Percentiles rank a stretch among this genome's conserved stretches.
These are phyloP conservation scores for Terana coerulea DNA, from an alignment of 768 basidiomycete species.

Conservation along the genomic window DNA sequence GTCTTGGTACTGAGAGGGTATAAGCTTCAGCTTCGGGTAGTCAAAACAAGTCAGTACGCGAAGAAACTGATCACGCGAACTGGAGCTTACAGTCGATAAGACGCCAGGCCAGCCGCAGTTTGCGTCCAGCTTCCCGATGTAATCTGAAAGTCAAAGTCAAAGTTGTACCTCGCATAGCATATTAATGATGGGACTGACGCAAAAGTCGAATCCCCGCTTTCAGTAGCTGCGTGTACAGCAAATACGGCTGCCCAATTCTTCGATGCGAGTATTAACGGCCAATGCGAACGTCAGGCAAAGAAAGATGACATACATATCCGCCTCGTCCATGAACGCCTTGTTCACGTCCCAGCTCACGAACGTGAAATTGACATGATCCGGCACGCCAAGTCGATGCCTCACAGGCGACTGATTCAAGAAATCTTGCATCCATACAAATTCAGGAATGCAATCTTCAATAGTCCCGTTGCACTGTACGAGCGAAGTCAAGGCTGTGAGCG, in stretches of 20 bases:
- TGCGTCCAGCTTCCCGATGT: slow-evolving; percentile 2
- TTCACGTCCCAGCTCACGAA: neutral
- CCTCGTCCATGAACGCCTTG: neutral
- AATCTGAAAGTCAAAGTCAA: neutral
- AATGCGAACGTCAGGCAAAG: neutral
- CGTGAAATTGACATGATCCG: neutral
- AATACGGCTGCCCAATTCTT: neutral
- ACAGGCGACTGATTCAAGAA: neutral
- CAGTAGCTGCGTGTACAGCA: neutral
- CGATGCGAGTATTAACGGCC: neutral
- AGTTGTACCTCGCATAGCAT: too few species aligned
- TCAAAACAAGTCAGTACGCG: neutral
- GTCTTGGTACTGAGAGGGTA: neutral
- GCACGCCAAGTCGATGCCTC: neutral
- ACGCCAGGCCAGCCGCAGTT: slow-evolving; percentile 6
- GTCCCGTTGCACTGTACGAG: neutral
- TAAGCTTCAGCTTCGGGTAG: neutral
- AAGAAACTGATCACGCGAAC: neutral
- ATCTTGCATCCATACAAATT: neutral
- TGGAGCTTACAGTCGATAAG: neutral
- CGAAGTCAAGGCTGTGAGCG: too few species aligned
- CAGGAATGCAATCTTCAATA: neutral
- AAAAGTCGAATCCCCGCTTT: neutral
- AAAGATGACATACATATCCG: neutral
- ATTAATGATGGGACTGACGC: neutral